These are phyloP conservation scores for Venturia oleaginea DNA, from an alignment of 2,329 filamentous ascomycete species.

Conservation along the genomic window DNA sequence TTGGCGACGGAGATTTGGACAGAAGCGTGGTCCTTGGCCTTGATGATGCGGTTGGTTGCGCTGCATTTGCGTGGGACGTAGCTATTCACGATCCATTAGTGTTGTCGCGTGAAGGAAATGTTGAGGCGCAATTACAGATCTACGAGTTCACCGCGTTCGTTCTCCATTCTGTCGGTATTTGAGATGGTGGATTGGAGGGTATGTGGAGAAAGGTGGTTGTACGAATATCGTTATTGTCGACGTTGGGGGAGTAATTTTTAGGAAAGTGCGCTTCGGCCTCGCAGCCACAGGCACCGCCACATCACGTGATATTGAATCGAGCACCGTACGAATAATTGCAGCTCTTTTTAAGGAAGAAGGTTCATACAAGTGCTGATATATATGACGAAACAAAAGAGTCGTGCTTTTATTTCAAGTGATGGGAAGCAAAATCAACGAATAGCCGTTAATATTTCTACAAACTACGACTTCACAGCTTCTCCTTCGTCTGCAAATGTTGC, in stretches of 20 bases:
- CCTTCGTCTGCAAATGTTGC: conserved; percentile 9
- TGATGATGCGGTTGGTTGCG: conserved; percentile 99
- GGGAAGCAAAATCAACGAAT: neutral
- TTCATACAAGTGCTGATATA: too few species aligned
- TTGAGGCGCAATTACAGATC: conserved; percentile 64
- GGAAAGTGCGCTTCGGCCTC: neutral
- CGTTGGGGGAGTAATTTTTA: neutral
- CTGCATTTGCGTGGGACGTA: conserved; percentile 99
- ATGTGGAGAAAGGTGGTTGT: neutral
- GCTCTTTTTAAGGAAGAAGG: too few species aligned
- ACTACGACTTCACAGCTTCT: neutral
- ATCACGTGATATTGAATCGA: neutral
- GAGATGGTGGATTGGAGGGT: neutral
- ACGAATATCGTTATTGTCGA: neutral
- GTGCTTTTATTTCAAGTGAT: too few species aligned
- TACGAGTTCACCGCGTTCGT: conserved; percentile 99
- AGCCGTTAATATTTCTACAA: neutral
- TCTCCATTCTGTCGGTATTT: conserved; percentile 76
- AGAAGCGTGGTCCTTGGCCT: conserved; percentile 98
- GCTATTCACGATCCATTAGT: conserved; percentile 28
- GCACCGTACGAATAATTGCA: too few species aligned
- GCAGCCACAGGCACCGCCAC: neutral
- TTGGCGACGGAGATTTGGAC: conserved; percentile 96
- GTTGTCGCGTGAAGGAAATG: conserved; percentile 15
- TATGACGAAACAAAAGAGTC: too few species aligned